These are phyloP conservation scores for Volvox africanus DNA, from an alignment of 139 green algal species.

Conservation along the genomic window DNA sequence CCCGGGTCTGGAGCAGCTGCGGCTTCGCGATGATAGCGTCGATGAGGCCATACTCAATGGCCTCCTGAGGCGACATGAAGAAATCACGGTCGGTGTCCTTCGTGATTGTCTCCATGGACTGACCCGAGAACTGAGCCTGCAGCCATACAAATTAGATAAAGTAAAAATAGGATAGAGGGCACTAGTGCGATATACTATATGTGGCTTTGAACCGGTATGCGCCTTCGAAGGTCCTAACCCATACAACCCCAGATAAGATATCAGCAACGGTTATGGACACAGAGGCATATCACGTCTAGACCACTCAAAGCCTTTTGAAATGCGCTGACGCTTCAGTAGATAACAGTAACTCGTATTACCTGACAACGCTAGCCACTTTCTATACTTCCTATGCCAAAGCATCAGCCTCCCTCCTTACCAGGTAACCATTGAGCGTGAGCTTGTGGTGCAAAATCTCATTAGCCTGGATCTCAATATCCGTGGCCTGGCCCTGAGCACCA, in stretches of 20 bases:
- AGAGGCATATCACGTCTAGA: too few relatives aligned
- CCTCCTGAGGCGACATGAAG: conserved; percentile 97
- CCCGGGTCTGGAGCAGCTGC: conserved; percentile 58
- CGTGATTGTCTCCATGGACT: conserved; percentile 96
- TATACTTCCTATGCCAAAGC: too few relatives aligned
- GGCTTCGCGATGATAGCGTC: conserved; percentile 89
- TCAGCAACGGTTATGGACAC: too few relatives aligned
- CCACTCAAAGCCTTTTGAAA: too few relatives aligned
- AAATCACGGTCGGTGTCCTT: conserved; percentile 98
- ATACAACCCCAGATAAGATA: too few relatives aligned
- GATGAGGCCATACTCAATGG: conserved; percentile 97
- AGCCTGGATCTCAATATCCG: conserved; percentile 99
- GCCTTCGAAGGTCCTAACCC: too few relatives aligned
- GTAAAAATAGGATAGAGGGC: neutral
- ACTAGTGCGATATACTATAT: too few relatives aligned
- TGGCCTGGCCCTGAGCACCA: conserved; percentile 98
- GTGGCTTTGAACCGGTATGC: too few relatives aligned
- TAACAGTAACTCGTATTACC: too few relatives aligned
- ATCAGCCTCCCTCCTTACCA: conserved; percentile 62
- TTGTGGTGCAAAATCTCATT: conserved; percentile 99
- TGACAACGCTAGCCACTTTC: too few relatives aligned
- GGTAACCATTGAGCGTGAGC: conserved; percentile 97
- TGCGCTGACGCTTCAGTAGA: too few relatives aligned
- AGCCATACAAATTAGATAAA: neutral
- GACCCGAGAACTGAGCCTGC: conserved; percentile 94